A percentile compares a stretch with the other conserved stretches of the same genome.
phyloP scores from a whole-genome alignment of 345 rosid species.

The Aquilaria malaccensis region DNA sequence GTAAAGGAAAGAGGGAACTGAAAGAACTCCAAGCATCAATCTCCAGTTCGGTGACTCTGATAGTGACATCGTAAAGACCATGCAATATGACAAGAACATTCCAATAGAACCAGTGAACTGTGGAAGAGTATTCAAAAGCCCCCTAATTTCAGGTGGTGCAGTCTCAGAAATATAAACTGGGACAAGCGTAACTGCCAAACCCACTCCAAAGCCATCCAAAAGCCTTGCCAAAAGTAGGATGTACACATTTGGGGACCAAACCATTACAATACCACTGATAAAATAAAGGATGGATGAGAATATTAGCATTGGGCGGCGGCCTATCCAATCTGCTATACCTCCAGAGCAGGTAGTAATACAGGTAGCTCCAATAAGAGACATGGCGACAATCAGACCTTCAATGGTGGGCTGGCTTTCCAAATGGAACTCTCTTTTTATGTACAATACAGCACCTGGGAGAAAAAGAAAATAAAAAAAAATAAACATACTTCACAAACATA shows the following conservation, averaged over 20 bases:
- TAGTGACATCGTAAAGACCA: constrained; percentile 89
- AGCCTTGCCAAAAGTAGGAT: constrained; percentile 79
- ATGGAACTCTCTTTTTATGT: constrained; percentile 78
- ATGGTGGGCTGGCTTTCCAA: constrained; percentile 62
- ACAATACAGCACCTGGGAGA: constrained; percentile 77
- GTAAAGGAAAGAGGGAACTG: constrained; percentile 65
- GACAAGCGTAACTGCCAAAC: constrained; percentile 79
- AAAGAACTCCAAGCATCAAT: constrained; percentile 94
- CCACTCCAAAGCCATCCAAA: constrained; percentile 90
- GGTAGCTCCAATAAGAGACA: constrained; percentile 94
- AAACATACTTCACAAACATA: constrained; percentile 8
- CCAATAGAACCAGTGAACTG: constrained; percentile 94
- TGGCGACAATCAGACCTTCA: constrained; percentile 91
- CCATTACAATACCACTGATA: constrained; percentile 72
- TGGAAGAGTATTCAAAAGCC: constrained; percentile 81
- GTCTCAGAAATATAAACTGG: constrained; percentile 95
- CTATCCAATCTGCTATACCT: constrained; percentile 68
- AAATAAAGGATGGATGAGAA: constrained; percentile 67
- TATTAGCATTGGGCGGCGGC: constrained; percentile 89
- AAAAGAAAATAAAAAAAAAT: neutral
- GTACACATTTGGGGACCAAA: constrained; percentile 93
- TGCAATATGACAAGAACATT: constrained; percentile 83
- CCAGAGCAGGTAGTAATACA: constrained; percentile 84
- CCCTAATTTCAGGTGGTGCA: constrained; percentile 95
- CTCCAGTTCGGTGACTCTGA: constrained; percentile 79